Evolutionary conservation across 305 asterid genomes (phyloP).

Genomic region (Vinca major): DNA sequence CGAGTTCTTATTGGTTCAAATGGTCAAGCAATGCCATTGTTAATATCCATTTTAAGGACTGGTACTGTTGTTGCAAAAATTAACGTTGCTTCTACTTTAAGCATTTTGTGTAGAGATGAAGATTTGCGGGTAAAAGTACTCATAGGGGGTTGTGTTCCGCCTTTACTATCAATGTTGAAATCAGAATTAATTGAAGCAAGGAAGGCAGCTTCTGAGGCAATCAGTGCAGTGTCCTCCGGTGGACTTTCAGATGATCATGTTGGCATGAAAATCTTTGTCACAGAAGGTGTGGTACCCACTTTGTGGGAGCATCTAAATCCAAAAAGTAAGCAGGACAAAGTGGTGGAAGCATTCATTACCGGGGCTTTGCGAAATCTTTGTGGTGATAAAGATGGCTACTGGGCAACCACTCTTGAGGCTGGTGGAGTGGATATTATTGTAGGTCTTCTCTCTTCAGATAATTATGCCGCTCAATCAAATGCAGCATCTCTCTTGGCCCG

Average conservation of each 20-base stretch:
- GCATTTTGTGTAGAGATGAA: slow-evolving; percentile 61
- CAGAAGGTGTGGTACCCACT: slow-evolving; percentile 76
- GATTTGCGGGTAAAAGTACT: slow-evolving; percentile 80
- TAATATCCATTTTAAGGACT: slow-evolving; percentile 65
- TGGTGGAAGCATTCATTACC: slow-evolving; percentile 64
- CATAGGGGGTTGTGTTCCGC: slow-evolving; percentile 91
- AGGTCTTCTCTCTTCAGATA: slow-evolving; percentile 59
- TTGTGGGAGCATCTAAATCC: slow-evolving; percentile 68
- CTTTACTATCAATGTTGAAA: slow-evolving; percentile 65
- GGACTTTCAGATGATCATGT: slow-evolving; percentile 71
- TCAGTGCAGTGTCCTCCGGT: slow-evolving; percentile 59
- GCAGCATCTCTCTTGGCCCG: slow-evolving; percentile 86
- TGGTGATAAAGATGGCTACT: slow-evolving; percentile 68
- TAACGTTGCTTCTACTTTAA: slow-evolving; percentile 60
- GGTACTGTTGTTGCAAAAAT: slow-evolving; percentile 60
- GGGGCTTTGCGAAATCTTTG: slow-evolving; percentile 89
- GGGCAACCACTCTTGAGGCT: slow-evolving; percentile 68
- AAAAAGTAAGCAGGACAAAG: slow-evolving; percentile 52
- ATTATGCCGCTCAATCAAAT: slow-evolving; percentile 59
- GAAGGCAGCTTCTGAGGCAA: slow-evolving; percentile 84
- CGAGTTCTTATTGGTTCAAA: slow-evolving; percentile 74
- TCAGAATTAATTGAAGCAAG: slow-evolving; percentile 59
- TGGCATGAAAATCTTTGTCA: slow-evolving; percentile 72
- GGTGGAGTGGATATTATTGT: slow-evolving; percentile 74
- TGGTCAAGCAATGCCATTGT: slow-evolving; percentile 82